Conservation (phyloP, 2,329 filamentous ascomycete genomes). For the Diaporthe destruens region DNA sequence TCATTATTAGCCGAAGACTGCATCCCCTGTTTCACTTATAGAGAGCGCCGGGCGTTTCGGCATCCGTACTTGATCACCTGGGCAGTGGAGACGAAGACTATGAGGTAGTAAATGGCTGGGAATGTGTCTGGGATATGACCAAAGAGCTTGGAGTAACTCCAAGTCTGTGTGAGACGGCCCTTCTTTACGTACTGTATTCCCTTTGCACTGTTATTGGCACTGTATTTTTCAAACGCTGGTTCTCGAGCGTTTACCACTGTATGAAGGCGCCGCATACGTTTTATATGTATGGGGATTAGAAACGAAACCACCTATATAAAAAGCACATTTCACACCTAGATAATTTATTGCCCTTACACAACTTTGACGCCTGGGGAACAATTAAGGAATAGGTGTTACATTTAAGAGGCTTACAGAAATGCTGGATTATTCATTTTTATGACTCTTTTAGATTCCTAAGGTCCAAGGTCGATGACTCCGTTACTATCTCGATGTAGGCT, state of each 20-base stretch:
- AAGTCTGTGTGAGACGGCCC: not conserved
- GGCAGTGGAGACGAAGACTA: not conserved
- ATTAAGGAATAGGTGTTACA: not conserved
- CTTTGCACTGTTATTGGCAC: too few relatives aligned
- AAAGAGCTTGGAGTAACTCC: not conserved
- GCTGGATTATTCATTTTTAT: not conserved
- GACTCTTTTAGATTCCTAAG: too few relatives aligned
- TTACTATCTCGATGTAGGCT: too few relatives aligned
- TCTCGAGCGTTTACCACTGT: too few relatives aligned
- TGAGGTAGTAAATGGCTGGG: not conserved
- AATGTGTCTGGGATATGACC: not conserved
- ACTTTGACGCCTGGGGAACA: not conserved
- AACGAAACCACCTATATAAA: too few relatives aligned
- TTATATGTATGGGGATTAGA: too few relatives aligned
- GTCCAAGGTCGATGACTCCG: too few relatives aligned
- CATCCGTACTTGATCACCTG: not conserved
- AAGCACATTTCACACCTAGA: not conserved
- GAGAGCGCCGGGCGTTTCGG: not conserved
- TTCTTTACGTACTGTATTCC: too few relatives aligned
- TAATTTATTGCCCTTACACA: not conserved
- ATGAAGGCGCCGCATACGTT: too few relatives aligned
- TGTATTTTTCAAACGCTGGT: too few relatives aligned
- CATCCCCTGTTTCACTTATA: constrained; percentile 20
- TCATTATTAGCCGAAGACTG: not conserved
- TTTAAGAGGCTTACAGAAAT: not conserved